Evolutionary conservation across 257 asterid genomes (phyloP), one percentile per base, ranked within the genome.

Genomic region (Prunella vulgaris): DNA sequence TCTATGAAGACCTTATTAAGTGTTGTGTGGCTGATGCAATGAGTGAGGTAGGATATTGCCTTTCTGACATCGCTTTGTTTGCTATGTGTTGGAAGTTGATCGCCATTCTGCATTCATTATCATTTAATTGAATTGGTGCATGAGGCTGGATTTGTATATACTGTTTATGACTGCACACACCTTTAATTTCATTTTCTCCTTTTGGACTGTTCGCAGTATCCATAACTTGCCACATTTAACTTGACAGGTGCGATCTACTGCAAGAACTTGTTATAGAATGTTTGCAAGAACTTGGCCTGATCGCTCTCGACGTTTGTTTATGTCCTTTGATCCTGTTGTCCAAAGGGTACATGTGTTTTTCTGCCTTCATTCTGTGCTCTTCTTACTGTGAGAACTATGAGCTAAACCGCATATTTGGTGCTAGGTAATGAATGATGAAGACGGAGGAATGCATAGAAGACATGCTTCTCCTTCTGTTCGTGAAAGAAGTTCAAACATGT

Each of bases 281-380:
- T 94, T 94, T 75, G 88, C 95, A 27, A 94, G 88, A 84, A 94
- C 99, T 69, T 94, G 97, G 99, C 95, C 99, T 13, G 97, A 94
- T 64, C 97, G 99, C 64, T 87, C 99, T 18, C 82, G 99, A 52
- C 95, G 97, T 75, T 71, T 94, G 82, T 94, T 89, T 82, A 69
- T 77, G 76, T 77, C 93, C 71, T 94, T 94, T 20, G 97, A 94
- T 84, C 92, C 97, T 72, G 97, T 81, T 69, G 93, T 91, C 75
- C 99, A 94, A 78, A 89, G 99, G 97, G 99, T 94, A 81, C 17
- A 52, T 69, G 18, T 57, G 69, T 58, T 65, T 67, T 57, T 71
- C 32, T 51, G 42, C 72, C 54, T 56, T 54, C 42, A 1, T 33
- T 15, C 25, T 51, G 60, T 60, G 28, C 24, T 62, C 67, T 64